These are phyloP conservation scores for Angophora floribunda DNA, from an alignment of 345 rosid genomes.

Conservation along the genomic window DNA sequence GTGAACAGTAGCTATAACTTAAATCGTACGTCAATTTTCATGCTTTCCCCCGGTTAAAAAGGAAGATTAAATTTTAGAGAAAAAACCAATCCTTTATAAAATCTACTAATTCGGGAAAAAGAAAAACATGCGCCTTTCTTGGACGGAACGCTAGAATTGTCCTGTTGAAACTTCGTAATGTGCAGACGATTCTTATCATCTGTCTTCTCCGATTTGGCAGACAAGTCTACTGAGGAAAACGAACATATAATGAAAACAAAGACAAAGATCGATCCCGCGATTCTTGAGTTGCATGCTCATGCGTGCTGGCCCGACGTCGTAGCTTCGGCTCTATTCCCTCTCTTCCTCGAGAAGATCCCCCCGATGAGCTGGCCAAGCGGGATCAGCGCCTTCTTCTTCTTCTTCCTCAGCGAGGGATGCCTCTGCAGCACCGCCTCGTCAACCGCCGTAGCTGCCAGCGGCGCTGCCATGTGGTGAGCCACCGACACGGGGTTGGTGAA, in stretches of 20 bases:
- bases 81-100: background rate
- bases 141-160: background rate
- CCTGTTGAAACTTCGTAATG: background rate
- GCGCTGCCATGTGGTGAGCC: slow-evolving; percentile 19
- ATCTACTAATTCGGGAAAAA: background rate
- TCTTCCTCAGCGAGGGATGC: slow-evolving; percentile 55
- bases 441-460: background rate
- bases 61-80: background rate
- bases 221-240: background rate
- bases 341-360: slow-evolving; percentile 57
- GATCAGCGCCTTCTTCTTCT: slow-evolving; percentile 60
- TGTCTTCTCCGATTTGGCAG: background rate
- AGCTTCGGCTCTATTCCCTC: slow-evolving; percentile 13
- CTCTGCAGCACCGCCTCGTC: slow-evolving; percentile 34
- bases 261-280: background rate
- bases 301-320: background rate
- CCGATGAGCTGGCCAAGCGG: slow-evolving; percentile 35
- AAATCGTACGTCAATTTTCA: fast-evolving
- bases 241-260: background rate
- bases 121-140: background rate
- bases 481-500: slow-evolving; percentile 40
- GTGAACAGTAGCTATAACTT: background rate
- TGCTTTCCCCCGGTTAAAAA: background rate
- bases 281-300: background rate
- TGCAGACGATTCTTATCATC: background rate